Conservation (phyloP, 2,329 filamentous ascomycete genomes). For the Fusarium torreyae region DNA sequence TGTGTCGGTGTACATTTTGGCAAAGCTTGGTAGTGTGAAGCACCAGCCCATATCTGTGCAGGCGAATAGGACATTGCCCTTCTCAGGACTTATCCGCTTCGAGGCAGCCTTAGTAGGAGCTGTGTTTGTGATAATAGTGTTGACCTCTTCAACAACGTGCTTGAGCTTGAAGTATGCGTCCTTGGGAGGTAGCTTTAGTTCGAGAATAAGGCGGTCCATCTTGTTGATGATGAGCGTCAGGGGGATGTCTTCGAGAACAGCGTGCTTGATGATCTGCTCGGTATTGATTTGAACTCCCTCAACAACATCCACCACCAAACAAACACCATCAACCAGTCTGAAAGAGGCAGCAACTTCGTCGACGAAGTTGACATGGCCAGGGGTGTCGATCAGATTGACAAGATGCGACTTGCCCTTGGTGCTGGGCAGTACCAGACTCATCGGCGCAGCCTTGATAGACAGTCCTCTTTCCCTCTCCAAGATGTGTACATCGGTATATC, state of each 20-base stretch:
- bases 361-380: conserved; percentile 98
- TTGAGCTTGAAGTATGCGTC: conserved; percentile 99
- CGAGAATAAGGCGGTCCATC: conserved; percentile 94
- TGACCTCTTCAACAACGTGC: conserved; percentile 98
- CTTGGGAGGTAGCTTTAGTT: conserved; percentile 92
- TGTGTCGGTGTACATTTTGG: conserved; percentile 94
- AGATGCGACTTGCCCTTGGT: conserved; percentile 96
- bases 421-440: conserved; percentile 91
- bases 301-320: conserved; percentile 94
- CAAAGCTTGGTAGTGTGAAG: conserved; percentile 94
- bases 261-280: conserved; percentile 97
- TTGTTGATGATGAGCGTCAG: conserved; percentile 96
- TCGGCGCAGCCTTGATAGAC: conserved; percentile 93
- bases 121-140: conserved; percentile 92
- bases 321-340: conserved; percentile 90
- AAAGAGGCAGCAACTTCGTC: conserved; percentile 94
- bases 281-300: conserved; percentile 99
- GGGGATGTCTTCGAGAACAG: conserved; percentile 89
- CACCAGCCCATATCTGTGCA: conserved; percentile 96
- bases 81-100: conserved; percentile 90
- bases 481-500: conserved; percentile 94
- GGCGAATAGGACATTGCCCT: conserved; percentile 97
- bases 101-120: conserved; percentile 85
- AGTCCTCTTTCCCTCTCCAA: conserved; percentile 91
- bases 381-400: conserved; percentile 95